Base-by-base conservation (phyloP, 176 grass and related monocot genomes). In the Triticum turgidum region DNA sequence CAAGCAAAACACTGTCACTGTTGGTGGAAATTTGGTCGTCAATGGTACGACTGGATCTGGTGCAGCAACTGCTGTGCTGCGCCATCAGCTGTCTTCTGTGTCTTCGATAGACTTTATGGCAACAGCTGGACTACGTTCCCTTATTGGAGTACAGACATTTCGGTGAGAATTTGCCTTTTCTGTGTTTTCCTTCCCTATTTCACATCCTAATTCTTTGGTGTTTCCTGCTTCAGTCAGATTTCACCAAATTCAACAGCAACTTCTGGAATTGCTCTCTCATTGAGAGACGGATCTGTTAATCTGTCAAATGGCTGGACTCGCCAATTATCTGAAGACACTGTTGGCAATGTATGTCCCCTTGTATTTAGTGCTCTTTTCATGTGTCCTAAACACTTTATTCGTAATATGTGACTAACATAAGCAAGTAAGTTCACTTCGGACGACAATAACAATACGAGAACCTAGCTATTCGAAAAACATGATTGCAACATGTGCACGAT, bases 261-360 rank as follows among this genome's bases (percentile, higher is more conserved):
- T 67, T 89, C 94, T 69, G 97, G 94, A 73, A 72, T 99, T 72
- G 65, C 85, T 78, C 34, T 99, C 83, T 99, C 94, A 69, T 87
- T 99, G 80, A 90, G 89, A 83, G 97, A 99, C 77, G 97, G 97
- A 56, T 99, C 94, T 83, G 78, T 96, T 63, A 96, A 96, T 78
- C 89, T 99, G 49, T 94, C 97, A 69, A 99, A 99, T 85, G 88
- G 87, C 27, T 99, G 97, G 97, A 92, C 88, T 83, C 92, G 97
- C 75, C 94, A 96, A 91, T 77, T 99, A 84, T 93, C 94, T 85
- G 97, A 96, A 65, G 73, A 91, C 74, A 79, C 85, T 87, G 87
- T 96, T 80, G 97, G 92, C 65, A 92, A 94, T 92, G 97, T 99
- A 99, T 90, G 85, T 41, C 80, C 45, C 70, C 65, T 86, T 82